These are phyloP conservation scores for Bauhinia variegata DNA, from an alignment of 306 rosid species.

Conservation along the genomic window DNA sequence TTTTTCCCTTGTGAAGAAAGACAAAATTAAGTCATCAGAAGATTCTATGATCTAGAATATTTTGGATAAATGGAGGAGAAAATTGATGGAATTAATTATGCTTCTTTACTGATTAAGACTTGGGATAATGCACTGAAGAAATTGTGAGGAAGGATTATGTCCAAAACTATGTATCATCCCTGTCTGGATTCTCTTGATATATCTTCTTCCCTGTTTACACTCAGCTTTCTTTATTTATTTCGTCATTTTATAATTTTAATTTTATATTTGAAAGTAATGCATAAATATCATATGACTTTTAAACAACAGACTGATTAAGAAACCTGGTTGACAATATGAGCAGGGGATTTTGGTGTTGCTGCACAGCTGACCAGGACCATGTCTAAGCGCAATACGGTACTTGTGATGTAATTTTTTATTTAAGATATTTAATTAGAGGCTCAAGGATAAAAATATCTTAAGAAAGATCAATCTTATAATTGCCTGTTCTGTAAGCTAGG, in stretches of 20 bases:
- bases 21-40: slow-evolving; percentile 22
- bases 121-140: background rate
- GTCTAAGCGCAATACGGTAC: slow-evolving; percentile 99
- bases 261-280: slow-evolving; percentile 23
- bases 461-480: background rate
- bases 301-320: slow-evolving; percentile 25
- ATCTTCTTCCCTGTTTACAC: background rate
- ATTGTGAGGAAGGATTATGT: background rate
- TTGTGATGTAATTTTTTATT: slow-evolving; percentile 25
- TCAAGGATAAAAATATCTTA: background rate
- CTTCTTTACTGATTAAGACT: background rate
- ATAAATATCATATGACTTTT: slow-evolving; percentile 22
- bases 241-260: slow-evolving; percentile 24
- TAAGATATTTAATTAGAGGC: slow-evolving; percentile 14
- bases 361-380: slow-evolving; percentile 98
- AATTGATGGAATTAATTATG: slow-evolving; percentile 7
- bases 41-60: slow-evolving; percentile 16
- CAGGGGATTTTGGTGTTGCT: slow-evolving; percentile 99
- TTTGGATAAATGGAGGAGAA: background rate
- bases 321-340: slow-evolving; percentile 39
- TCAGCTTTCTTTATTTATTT: slow-evolving; percentile 2
- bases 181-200: slow-evolving; percentile 18
- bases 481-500: background rate
- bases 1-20: too few species aligned
- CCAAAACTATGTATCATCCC: slow-evolving; percentile 1